phyloP scores from a whole-genome alignment of 352 stramenopile species.

The Stramenopiles sp. region DNA sequence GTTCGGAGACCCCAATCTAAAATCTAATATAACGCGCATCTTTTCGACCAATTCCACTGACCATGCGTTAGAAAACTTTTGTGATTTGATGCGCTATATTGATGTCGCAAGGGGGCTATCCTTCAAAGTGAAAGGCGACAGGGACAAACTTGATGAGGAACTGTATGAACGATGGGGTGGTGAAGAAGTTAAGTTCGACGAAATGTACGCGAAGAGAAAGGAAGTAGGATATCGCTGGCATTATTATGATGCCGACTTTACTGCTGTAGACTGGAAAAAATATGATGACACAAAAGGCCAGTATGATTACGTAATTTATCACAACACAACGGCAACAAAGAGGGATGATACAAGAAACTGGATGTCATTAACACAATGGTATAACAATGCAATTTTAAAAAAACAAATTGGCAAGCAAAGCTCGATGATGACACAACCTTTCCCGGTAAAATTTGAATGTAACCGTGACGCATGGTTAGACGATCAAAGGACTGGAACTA shows the following conservation, averaged over 20 bases:
- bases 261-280: not conserved
- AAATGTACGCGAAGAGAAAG: not conserved
- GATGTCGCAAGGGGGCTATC: not conserved
- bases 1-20: not conserved
- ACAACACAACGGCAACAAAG: not conserved
- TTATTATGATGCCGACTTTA: not conserved
- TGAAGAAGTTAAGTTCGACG: not conserved
- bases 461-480: conserved; percentile 3
- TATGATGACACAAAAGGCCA: not conserved
- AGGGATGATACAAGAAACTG: not conserved
- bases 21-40: not conserved
- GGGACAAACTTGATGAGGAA: not conserved
- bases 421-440: not conserved
- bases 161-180: not conserved
- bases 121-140: not conserved
- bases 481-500: not conserved
- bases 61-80: not conserved
- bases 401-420: not conserved
- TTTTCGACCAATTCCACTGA: not conserved
- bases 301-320: not conserved
- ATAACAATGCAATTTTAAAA: not conserved
- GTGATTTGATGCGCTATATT: not conserved
- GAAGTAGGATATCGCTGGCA: not conserved
- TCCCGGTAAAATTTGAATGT: not conserved
- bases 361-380: not conserved